These are phyloP conservation scores for Sarocladium oryzae DNA, from an alignment of 2,329 filamentous ascomycete genomes.

Conservation along the genomic window DNA sequence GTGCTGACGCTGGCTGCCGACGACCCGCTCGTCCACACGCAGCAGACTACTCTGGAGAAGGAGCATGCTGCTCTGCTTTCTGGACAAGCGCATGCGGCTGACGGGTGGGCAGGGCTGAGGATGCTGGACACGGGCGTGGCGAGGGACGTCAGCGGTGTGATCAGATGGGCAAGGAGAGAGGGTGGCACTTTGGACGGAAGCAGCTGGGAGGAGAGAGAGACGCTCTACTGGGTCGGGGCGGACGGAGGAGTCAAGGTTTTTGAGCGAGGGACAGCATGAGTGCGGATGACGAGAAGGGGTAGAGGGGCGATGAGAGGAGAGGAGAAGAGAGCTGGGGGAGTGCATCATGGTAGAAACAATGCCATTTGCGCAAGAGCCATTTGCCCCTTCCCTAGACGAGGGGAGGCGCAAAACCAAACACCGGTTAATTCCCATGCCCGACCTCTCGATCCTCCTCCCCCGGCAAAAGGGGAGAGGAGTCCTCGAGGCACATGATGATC, in stretches of 20 bases:
- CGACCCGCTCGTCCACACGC: slow-evolving; percentile 57
- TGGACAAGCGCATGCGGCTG: slow-evolving; percentile 66
- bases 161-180: slow-evolving; percentile 63
- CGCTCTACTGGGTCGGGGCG: slow-evolving; percentile 72
- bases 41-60: slow-evolving; percentile 59
- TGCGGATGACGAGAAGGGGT: too few species aligned
- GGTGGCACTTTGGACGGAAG: slow-evolving; percentile 16
- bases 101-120: slow-evolving; percentile 64
- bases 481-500: background rate
- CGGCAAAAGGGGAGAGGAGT: background rate
- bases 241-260: slow-evolving; percentile 81
- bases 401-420: slow-evolving; percentile 8
- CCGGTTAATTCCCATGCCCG: slow-evolving; percentile 3
- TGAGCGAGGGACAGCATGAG: slow-evolving; percentile 55
- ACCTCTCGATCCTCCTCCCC: background rate
- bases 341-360: slow-evolving; percentile 1
- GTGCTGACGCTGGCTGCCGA: slow-evolving; percentile 68
- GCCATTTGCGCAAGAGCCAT: slow-evolving; percentile 4
- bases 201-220: slow-evolving; percentile 62
- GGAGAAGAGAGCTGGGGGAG: background rate
- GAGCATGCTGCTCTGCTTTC: slow-evolving; percentile 67
- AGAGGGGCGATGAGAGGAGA: background rate
- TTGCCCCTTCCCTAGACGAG: background rate
- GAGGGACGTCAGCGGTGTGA: slow-evolving; percentile 81
- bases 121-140: slow-evolving; percentile 83